Evolutionary conservation across 2,329 filamentous ascomycete species (phyloP).

Genomic region (Saccharata proteae): DNA sequence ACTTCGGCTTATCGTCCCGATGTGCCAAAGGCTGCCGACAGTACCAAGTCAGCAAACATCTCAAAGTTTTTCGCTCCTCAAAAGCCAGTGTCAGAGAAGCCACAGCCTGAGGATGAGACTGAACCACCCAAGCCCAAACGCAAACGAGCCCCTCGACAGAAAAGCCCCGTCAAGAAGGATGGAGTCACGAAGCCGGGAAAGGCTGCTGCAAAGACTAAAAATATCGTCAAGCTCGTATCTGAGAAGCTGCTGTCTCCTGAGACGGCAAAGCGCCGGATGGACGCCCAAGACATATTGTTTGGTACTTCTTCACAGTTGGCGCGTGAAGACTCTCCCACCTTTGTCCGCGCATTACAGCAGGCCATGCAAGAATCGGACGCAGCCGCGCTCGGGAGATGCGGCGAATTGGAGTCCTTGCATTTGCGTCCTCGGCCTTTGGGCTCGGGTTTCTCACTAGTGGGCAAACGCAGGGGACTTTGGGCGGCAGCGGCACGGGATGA

Average conservation of each 20-base stretch:
- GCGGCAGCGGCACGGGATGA: conserved; percentile 21
- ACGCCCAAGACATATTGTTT: conserved; percentile 25
- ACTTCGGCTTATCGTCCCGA: conserved; percentile 19
- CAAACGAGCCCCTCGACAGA: conserved; percentile 3
- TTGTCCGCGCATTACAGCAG: conserved; percentile 22
- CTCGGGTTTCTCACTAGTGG: not conserved
- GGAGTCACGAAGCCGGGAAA: conserved; percentile 10
- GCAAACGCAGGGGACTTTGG: conserved; percentile 18
- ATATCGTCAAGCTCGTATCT: conserved; percentile 17
- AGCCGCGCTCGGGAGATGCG: not conserved
- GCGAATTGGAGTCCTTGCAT: not conserved
- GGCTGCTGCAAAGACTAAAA: conserved; percentile 14
- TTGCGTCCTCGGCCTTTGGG: not conserved
- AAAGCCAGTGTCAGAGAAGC: conserved; percentile 10
- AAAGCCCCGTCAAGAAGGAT: conserved; percentile 11
- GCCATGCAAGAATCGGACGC: conserved; percentile 23
- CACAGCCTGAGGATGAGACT: not conserved
- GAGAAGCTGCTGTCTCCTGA: conserved; percentile 26
- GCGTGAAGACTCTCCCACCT: conserved; percentile 24
- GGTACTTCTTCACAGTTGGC: conserved; percentile 29
- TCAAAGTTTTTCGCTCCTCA: conserved; percentile 16
- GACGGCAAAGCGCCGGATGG: conserved; percentile 17
- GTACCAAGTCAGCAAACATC: conserved; percentile 8
- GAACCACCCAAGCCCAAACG: conserved; percentile 10
- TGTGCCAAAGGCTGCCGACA: conserved; percentile 16